These are phyloP conservation scores for Euphorbia schlechtendalii DNA, from an alignment of 441 rosid species.

Conservation along the genomic window DNA sequence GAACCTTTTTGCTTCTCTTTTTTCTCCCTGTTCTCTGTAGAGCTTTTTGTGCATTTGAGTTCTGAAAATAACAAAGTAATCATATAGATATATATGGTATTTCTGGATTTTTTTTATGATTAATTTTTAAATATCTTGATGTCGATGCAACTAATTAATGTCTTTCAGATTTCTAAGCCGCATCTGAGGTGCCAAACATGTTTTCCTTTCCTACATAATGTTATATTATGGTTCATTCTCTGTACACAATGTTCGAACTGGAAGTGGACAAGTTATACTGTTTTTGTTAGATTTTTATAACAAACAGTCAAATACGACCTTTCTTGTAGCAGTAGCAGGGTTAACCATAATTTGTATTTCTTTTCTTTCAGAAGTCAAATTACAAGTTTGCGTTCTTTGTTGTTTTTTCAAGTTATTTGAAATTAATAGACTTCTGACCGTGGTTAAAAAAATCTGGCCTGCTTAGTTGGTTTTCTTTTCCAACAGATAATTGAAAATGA, in stretches of 20 bases:
- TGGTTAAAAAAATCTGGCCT: not conserved
- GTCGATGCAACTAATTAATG: not conserved
- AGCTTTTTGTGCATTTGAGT: not conserved
- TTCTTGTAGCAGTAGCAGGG: not conserved
- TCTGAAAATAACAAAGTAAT: not conserved
- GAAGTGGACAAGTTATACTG: not conserved
- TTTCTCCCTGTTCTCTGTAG: not conserved
- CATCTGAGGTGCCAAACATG: not conserved
- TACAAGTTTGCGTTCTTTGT: no score
- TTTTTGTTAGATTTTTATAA: not conserved
- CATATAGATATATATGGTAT: not conserved
- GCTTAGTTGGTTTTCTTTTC: not conserved
- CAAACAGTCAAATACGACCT: no score
- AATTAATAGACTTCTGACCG: not conserved
- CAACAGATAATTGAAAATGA: constrained; percentile 74
- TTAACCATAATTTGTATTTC: not conserved
- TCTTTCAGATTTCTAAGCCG: not conserved
- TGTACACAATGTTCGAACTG: not conserved
- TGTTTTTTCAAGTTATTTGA: no score
- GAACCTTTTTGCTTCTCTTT: not conserved
- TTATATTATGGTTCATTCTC: not conserved
- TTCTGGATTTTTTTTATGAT: not conserved
- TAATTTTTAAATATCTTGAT: not conserved
- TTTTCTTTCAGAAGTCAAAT: not conserved
- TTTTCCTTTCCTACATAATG: not conserved